These are phyloP conservation scores for Ramalina intermedia DNA, from an alignment of 495 filamentous ascomycete genomes.

Conservation along the genomic window DNA sequence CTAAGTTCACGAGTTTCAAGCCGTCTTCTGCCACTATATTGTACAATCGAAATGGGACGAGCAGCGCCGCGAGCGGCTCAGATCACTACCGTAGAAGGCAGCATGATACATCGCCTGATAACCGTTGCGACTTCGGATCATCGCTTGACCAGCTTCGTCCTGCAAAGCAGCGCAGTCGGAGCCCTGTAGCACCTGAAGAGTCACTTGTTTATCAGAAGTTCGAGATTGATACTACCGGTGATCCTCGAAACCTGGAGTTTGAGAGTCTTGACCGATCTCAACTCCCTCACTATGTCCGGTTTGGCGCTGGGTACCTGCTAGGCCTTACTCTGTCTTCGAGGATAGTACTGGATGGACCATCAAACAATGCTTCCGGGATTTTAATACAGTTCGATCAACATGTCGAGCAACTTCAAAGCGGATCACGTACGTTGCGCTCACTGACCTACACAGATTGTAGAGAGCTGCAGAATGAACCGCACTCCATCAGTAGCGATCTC, in stretches of 20 bases:
- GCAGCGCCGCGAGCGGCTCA: no score
- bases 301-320: constrained; percentile 44
- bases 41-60: no score
- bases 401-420: constrained; percentile 16
- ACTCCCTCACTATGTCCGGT: constrained; percentile 43
- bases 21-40: not conserved
- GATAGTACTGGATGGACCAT: constrained; percentile 35
- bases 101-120: no score
- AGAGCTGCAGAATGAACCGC: constrained; percentile 24
- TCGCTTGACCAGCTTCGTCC: no score
- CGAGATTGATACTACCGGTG: constrained; percentile 44
- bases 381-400: constrained; percentile 23
- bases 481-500: constrained; percentile 11
- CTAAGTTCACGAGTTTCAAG: not conserved
- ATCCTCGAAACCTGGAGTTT: constrained; percentile 44
- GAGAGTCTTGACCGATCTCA: constrained; percentile 46
- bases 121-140: no score
- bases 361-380: constrained; percentile 30
- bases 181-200: constrained; percentile 8
- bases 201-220: constrained; percentile 15
- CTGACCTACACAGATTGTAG: constrained; percentile 20
- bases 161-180: no score
- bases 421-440: constrained; percentile 24
- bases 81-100: no score
- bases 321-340: constrained; percentile 31